Conservation (phyloP, 1,284 basidiomycete species). For the Ustilago tritici region DNA sequence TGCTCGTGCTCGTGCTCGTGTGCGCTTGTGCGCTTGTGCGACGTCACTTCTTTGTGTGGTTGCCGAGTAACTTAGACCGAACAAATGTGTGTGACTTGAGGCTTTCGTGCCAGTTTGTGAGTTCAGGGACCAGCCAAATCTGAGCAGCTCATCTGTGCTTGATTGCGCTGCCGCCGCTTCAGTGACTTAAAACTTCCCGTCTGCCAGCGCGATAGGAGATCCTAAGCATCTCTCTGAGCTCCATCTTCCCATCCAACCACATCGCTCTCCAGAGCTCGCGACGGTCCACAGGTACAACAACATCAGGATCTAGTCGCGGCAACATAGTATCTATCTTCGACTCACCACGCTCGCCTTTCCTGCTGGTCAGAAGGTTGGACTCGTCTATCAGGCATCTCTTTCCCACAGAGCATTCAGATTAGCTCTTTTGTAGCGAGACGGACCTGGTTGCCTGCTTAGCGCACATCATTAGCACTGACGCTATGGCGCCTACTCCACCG, state of each 20-base stretch:
- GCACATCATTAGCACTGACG: not conserved
- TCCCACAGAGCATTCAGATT: not conserved
- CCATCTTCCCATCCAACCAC: constrained; percentile 1
- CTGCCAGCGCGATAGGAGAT: not conserved
- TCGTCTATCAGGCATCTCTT: not conserved
- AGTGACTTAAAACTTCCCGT: not conserved
- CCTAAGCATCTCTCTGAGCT: not conserved
- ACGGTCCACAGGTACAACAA: not conserved
- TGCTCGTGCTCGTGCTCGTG: no score
- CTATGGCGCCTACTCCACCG: constrained; percentile 14
- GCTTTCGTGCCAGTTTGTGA: not conserved
- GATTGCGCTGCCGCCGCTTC: not conserved
- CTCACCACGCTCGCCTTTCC: constrained; percentile 1
- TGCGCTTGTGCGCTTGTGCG: not conserved
- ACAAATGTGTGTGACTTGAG: constrained; percentile 14
- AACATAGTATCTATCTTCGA: not conserved
- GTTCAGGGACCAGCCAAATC: constrained; percentile 15
- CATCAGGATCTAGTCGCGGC: constrained; percentile 15
- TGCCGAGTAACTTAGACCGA: not conserved
- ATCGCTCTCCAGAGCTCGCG: constrained; percentile 11
- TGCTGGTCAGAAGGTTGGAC: constrained; percentile 19
- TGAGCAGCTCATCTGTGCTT: not conserved
- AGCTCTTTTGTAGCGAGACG: not conserved
- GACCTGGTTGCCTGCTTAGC: not conserved
- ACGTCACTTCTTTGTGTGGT: not conserved